Evolutionary conservation across 1,139 yeast genomes (phyloP).

Genomic region (Protomyces lactucae-debilis): DNA sequence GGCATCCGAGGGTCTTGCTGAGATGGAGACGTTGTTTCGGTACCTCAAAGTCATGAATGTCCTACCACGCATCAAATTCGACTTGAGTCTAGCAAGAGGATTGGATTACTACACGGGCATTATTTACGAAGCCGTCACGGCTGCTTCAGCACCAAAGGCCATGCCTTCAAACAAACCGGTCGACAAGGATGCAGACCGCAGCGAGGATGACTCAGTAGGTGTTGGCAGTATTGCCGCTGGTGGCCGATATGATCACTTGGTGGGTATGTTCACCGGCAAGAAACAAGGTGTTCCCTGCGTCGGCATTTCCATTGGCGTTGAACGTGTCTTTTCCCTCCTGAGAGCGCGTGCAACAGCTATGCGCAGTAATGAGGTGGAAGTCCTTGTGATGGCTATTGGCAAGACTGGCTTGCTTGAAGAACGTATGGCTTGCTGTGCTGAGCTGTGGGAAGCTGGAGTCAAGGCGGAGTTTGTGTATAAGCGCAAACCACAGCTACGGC

Average conservation of each 20-base stretch:
- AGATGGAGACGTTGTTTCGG: constrained; percentile 67
- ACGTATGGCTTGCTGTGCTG: constrained; percentile 78
- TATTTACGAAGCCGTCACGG: constrained; percentile 91
- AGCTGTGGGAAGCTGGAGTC: constrained; percentile 81
- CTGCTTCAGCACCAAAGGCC: constrained; percentile 73
- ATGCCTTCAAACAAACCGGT: constrained; percentile 42
- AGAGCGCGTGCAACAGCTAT: constrained; percentile 59
- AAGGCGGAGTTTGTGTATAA: constrained; percentile 88
- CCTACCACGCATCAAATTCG: constrained; percentile 61
- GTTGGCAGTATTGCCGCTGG: constrained; percentile 99
- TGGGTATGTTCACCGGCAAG: constrained; percentile 90
- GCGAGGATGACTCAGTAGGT: constrained; percentile 75
- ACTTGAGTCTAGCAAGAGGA: constrained; percentile 92
- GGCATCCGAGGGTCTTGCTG: constrained; percentile 76
- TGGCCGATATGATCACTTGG: constrained; percentile 93
- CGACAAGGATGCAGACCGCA: constrained; percentile 76
- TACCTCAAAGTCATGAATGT: constrained; percentile 78
- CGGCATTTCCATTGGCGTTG: constrained; percentile 94
- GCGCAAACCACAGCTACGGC: constrained; percentile 86
- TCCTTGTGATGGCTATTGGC: constrained; percentile 94
- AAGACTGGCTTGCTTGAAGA: constrained; percentile 87
- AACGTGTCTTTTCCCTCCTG: constrained; percentile 82
- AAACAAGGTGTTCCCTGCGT: constrained; percentile 86
- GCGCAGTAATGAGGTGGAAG: constrained; percentile 84
- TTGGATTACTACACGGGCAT: constrained; percentile 95